These are phyloP conservation scores for Scedosporium boydii DNA, from an alignment of 2,329 filamentous ascomycete genomes.

Conservation along the genomic window DNA sequence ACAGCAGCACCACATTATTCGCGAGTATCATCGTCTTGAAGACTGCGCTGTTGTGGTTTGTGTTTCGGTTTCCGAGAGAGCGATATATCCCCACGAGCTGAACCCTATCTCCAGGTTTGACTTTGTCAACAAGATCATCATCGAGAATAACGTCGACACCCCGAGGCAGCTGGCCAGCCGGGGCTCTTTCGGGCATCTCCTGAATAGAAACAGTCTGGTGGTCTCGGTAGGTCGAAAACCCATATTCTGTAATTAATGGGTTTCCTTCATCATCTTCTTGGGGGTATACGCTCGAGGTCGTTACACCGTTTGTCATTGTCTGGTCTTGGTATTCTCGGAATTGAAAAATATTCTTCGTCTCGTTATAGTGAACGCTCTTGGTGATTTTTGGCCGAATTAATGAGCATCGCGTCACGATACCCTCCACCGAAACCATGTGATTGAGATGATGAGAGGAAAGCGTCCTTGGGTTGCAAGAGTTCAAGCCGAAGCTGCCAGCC, in stretches of 20 bases:
- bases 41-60: conserved; percentile 78
- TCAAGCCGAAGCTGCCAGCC: conserved; percentile 90
- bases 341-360: conserved; percentile 76
- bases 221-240: conserved; percentile 89
- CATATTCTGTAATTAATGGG: conserved; percentile 87
- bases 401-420: conserved; percentile 93
- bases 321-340: conserved; percentile 90
- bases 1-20: conserved; percentile 90
- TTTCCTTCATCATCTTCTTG: conserved; percentile 91
- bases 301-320: conserved; percentile 89
- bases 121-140: conserved; percentile 88
- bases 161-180: conserved; percentile 87
- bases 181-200: conserved; percentile 96
- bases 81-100: conserved; percentile 95
- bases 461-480: conserved; percentile 88
- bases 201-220: conserved; percentile 98
- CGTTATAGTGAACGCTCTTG: conserved; percentile 95
- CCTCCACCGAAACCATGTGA: conserved; percentile 93
- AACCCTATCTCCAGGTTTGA: conserved; percentile 92
- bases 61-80: conserved; percentile 89
- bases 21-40: conserved; percentile 92
- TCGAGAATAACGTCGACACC: conserved; percentile 95
- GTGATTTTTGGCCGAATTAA: conserved; percentile 95
- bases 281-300: conserved; percentile 86
- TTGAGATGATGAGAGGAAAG: conserved; percentile 84